Evolutionary conservation across 345 rosid species (phyloP).

Genomic region (Gossypium rotundifolium): DNA sequence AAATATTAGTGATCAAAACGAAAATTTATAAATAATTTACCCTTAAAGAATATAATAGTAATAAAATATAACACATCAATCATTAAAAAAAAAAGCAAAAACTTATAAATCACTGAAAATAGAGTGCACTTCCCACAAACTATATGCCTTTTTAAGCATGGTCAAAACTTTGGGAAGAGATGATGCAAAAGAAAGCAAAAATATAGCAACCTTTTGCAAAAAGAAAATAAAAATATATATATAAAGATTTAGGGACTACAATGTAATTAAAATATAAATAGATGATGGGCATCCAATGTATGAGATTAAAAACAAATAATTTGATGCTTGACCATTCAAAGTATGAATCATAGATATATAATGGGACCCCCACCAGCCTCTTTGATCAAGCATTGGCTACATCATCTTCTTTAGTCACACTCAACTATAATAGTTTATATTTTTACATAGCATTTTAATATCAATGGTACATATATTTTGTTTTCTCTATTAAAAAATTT

Average conservation of each 20-base stretch:
- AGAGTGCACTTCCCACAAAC: constrained; percentile 2
- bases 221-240: neutral
- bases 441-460: too few species aligned
- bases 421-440: too few species aligned
- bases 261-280: neutral
- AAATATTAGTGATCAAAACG: too few species aligned
- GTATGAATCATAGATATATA: constrained; percentile 11
- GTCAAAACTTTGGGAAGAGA: neutral
- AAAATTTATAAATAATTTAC: too few species aligned
- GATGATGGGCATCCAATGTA: constrained; percentile 24
- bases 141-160: constrained; percentile 7
- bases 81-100: neutral
- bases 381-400: constrained; percentile 1
- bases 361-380: constrained; percentile 1
- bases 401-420: neutral
- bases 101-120: neutral
- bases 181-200: neutral
- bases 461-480: too few species aligned
- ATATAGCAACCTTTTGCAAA: neutral
- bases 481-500: too few species aligned
- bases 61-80: neutral
- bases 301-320: constrained; percentile 14
- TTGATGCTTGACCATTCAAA: constrained; percentile 31
- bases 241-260: neutral
- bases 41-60: too few species aligned